Percentiles rank a stretch among this genome's conserved stretches.
Evolutionary conservation across 768 basidiomycete genomes (phyloP).

Genomic region (Suillus variegatus): DNA sequence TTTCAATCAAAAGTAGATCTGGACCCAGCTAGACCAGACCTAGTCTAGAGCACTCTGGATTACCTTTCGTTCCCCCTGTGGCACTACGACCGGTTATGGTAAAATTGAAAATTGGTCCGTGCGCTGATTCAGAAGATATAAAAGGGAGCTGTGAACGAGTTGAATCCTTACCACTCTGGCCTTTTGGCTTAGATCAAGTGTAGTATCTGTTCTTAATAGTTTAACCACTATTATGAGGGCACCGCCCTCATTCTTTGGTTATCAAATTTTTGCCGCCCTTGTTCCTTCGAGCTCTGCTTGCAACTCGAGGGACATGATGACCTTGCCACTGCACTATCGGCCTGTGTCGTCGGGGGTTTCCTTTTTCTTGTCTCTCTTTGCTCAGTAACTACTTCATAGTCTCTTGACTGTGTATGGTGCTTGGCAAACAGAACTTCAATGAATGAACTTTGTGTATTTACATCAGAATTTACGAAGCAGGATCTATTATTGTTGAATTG

Average conservation of each 20-base stretch:
- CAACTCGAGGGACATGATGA: constrained; percentile 42
- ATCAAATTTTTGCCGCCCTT: constrained; percentile 57
- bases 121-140: too few species aligned
- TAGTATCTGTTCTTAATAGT: constrained; percentile 85
- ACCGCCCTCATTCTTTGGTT: constrained; percentile 41
- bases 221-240: constrained; percentile 59
- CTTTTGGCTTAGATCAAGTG: constrained; percentile 55
- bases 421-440: background rate
- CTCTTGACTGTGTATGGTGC: background rate
- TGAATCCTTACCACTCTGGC: constrained; percentile 38
- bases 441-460: too few species aligned
- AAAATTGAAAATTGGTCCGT: too few species aligned
- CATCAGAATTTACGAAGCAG: too few species aligned
- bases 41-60: too few species aligned
- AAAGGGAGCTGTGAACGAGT: too few species aligned
- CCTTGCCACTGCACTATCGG: constrained; percentile 42
- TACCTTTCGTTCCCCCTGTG: too few species aligned
- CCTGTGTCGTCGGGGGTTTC: constrained; percentile 66
- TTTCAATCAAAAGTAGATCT: too few species aligned
- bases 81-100: too few species aligned
- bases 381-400: background rate
- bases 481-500: too few species aligned
- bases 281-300: constrained; percentile 45
- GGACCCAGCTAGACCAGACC: too few species aligned
- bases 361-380: background rate